phyloP scores from a whole-genome alignment of 2,329 filamentous ascomycete species.

The Verticillium nonalfalfae region DNA sequence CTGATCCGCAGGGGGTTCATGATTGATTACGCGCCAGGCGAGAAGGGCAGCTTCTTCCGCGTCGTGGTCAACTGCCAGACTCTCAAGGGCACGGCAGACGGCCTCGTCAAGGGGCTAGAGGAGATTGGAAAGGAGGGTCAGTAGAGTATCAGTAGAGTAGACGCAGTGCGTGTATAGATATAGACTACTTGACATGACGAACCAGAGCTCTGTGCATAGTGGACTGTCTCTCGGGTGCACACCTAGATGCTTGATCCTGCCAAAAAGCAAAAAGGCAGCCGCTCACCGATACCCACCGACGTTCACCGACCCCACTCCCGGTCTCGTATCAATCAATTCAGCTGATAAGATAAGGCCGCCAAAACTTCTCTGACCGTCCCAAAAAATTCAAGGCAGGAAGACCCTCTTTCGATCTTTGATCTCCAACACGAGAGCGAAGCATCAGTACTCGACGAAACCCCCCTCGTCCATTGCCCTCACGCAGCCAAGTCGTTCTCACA shows the following conservation, averaged over 20 bases:
- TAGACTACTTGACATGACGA: no score
- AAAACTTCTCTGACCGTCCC: slow-evolving; percentile 1
- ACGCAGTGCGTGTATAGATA: not conserved
- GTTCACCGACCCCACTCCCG: not conserved
- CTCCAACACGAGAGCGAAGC: not conserved
- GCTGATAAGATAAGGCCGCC: slow-evolving; percentile 13
- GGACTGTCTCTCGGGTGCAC: not conserved
- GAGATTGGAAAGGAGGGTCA: slow-evolving; percentile 31
- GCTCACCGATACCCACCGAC: no score
- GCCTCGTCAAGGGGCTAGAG: slow-evolving; percentile 47
- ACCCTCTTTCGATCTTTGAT: not conserved
- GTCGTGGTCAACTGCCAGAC: slow-evolving; percentile 55
- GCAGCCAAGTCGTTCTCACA: slow-evolving; percentile 5
- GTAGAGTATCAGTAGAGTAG: not conserved
- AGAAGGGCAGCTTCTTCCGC: slow-evolving; percentile 50
- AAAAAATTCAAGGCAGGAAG: slow-evolving; percentile 8
- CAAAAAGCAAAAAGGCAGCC: no score
- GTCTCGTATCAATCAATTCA: not conserved
- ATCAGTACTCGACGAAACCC: no score
- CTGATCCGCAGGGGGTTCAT: slow-evolving; percentile 50
- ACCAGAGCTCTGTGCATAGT: no score
- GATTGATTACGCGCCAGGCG: slow-evolving; percentile 55
- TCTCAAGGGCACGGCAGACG: slow-evolving; percentile 41
- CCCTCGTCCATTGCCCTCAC: no score
- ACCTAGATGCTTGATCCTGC: no score